Evolutionary conservation across 108 stramenopile genomes (phyloP), one percentile per base, ranked within the genome.

Genomic region (Seminavis robusta): DNA sequence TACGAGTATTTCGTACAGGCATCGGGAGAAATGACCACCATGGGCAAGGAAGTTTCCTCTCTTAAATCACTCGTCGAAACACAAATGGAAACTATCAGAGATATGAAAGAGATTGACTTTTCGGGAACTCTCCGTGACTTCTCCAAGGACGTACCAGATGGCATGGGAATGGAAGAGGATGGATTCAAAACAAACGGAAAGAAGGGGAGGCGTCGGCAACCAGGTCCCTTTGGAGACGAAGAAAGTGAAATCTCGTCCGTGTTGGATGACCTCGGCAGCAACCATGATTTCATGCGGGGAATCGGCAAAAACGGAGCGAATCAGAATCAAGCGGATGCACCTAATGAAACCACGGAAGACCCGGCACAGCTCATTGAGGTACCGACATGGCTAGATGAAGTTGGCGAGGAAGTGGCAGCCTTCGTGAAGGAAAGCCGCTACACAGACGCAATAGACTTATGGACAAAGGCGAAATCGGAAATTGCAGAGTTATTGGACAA

Each of bases 1-100:
- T 92, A 92, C 56, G 86, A 88, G 56, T 92, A 88, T 69, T 92
- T 92, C 64, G 90, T 92, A 20, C 86, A 92, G 48, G 90, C 90
- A 9, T 86, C 84, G 0, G 70, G 75, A 42, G 86, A 92, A 79
- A 92, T 92, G 90, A 85, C 90, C 9, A 86, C 68, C 16, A 92
- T 92, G 90, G 90, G 90, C 28, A 47, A 77, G 48, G 90, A 92
- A 53, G 82, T 92, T 24, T 74, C 77, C 7, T 66, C 77, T 24
- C 45, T 92, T 15, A 78, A 80, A 48, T 69, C 63, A 0, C 59
- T 83, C 56, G 83, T 92, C 10, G 84, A 88, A 56, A 68, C 71
- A 32, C 90, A 92, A 63, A 66, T 76, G 37, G 90, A 88, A 39
- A 76, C 74, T 0, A 65, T 92, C 23, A 81, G 81, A 56, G 79